Evolutionary conservation across 176 grass and related monocot species (phyloP).

Genomic region (Oryza brachyantha): DNA sequence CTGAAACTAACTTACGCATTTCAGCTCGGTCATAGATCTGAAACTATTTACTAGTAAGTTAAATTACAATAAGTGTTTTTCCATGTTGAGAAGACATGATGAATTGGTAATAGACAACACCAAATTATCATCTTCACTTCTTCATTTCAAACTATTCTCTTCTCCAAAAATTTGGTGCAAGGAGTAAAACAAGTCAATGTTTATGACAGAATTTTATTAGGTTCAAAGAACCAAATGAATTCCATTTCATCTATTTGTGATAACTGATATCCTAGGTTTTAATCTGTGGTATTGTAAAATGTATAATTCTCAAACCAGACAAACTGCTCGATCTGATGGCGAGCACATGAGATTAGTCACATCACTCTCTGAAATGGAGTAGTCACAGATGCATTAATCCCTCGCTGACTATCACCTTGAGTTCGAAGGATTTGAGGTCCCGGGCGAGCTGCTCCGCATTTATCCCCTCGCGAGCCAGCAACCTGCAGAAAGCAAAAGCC

Average conservation of each 20-base stretch:
- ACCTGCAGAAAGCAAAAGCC: conserved; percentile 41
- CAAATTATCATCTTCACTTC: neutral
- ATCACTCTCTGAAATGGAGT: neutral
- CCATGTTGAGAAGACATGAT: neutral
- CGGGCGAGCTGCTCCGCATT: conserved; percentile 83
- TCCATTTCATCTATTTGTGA: neutral
- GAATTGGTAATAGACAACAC: neutral
- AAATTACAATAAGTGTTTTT: neutral
- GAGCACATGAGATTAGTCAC: neutral
- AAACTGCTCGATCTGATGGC: neutral
- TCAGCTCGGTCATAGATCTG: neutral
- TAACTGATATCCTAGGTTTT: neutral
- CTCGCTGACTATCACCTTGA: conserved; percentile 60
- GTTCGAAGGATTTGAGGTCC: conserved; percentile 93
- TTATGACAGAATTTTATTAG: neutral
- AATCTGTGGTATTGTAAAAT: neutral
- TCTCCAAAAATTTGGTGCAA: neutral
- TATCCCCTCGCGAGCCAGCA: conserved; percentile 93
- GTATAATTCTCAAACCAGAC: neutral
- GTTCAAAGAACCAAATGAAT: neutral
- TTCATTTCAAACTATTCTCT: neutral
- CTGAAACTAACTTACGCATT: neutral
- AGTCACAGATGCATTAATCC: neutral
- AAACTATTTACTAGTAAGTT: neutral
- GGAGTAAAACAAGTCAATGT: neutral